Conservation (phyloP, 495 filamentous ascomycete species). For the Podospora appendiculata region DNA sequence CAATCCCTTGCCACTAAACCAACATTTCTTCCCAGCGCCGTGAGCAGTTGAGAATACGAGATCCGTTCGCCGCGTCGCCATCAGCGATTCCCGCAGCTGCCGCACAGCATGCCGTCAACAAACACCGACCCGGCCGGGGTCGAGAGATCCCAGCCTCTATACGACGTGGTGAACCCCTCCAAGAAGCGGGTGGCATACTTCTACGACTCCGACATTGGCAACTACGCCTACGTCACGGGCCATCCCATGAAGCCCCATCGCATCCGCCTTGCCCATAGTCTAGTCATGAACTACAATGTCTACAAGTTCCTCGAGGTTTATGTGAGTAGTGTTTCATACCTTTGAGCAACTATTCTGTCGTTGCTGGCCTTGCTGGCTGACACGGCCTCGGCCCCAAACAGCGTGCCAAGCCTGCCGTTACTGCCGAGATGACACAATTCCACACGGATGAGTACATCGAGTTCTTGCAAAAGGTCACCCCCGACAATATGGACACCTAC, state of each 20-base stretch:
- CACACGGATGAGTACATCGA: constrained; percentile 99
- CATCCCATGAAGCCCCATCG: constrained; percentile 99
- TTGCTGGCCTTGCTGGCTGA: neutral
- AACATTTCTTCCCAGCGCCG: no score
- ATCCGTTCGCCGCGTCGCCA: no score
- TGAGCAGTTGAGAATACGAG: no score
- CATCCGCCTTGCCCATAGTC: constrained; percentile 89
- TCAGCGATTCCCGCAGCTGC: no score
- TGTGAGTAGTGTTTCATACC: constrained; percentile 44
- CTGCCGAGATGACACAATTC: constrained; percentile 98
- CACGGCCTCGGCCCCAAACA: constrained; percentile 22
- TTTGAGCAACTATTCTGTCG: neutral
- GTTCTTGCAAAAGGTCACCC: constrained; percentile 91
- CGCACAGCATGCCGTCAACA: constrained; percentile 11
- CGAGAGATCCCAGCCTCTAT: constrained; percentile 23
- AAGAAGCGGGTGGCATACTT: constrained; percentile 86
- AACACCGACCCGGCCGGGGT: constrained; percentile 26
- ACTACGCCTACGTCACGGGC: constrained; percentile 93
- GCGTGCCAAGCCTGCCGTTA: constrained; percentile 95
- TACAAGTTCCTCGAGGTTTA: constrained; percentile 99
- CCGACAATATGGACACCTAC: constrained; percentile 96
- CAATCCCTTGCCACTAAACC: no score
- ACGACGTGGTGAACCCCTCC: constrained; percentile 18
- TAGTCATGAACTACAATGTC: constrained; percentile 98
- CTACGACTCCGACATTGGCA: constrained; percentile 95